Evolutionary conservation across 2,329 filamentous ascomycete genomes (phyloP), one percentile per base, ranked within the genome.

Genomic region (Metarhizium anisopliae): DNA sequence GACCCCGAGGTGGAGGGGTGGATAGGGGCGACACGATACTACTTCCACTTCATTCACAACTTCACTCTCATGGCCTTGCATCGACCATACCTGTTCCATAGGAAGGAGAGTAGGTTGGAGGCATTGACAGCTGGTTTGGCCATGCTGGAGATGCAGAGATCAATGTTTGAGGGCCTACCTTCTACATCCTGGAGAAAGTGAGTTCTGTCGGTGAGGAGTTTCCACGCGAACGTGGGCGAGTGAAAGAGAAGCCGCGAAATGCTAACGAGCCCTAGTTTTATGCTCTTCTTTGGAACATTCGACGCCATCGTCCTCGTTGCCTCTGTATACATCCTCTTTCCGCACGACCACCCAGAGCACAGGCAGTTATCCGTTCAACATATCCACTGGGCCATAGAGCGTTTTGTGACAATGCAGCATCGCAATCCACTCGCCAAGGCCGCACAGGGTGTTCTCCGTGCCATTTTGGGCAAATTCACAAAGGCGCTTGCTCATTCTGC

Each of bases 291-390:
- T 53, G 81, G 80, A 53, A 84, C 80, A 6, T 85, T 86, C 57
- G 83, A 86, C 61, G 82, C 83, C 14, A 77, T 84, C 20, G 80
- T 85, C 16, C 72, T 85, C 55, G 73, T 84, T 54, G 78, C 82
- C 0, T 78, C 80, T 18, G 78, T 85, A 36, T 84, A 80, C 63
- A 84, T 85, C 38, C 64, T 85, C 8, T 83, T 83, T 58, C 82
- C 82, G 1, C 72, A 70, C 25, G 81, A 84, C 61, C 77, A 83
- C 55, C 63, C 68, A 2, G 77, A 79, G 30, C 66, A 78, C 30
- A 63, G 79, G 0, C 68, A 73, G 4, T 70, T 70, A 29, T 75
- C 77, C 0, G 65, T 79, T 8, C 78, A 81, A 61, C 80, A 84
- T 60, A 83, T 83, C 59, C 74, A 77, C 49, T 84, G 80, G 80